Base-by-base conservation (phyloP, 208 protist species). In the Borovskyia barvae region DNA sequence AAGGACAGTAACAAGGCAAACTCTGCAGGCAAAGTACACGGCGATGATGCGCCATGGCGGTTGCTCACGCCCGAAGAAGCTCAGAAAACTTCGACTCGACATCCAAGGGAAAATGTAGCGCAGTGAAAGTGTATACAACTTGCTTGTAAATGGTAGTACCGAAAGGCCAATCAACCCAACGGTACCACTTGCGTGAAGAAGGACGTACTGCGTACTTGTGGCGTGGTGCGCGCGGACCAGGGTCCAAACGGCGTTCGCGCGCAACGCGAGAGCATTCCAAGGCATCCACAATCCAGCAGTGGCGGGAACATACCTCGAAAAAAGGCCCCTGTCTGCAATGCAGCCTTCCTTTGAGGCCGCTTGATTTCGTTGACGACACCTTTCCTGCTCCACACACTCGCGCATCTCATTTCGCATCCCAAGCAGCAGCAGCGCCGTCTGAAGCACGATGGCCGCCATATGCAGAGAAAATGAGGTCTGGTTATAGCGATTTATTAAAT, bases 371-470 rank as follows among this genome's bases (percentile, higher is more conserved):
- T 56, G 35, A 15, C 46, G 46, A 5, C 17, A 26, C 17, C 17
- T 33, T 55, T 62, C 63, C 29, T 46, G 48, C 26, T 41, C 50
- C 22, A 80, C 56, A 15, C 81, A 40, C n/a, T 74, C 59, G 7
- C 46, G 8, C 42, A 94, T 65, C 36, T 91, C 81, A 37, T 90
- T 88, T 2, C 81, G 78, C 68, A 94, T 68, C 22, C 72, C 82
- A 30, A 87, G 35, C 11, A 86, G 40, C 40, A 92, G 73, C 48
- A 90, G 40, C 30, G 58, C 41, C 15, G 78, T 88, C 64, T 94
- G 87, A 25, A 85, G n/a, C 11, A 90, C 24, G 5, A 56, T 60
- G 0, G 88, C 66, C 43, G 82, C 64, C 14, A 87, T 41, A 25
- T 92, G 79, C 24, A 77, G 75, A n/a, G 76, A 82, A 49, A 92